Evolutionary conservation across 352 stramenopile genomes (phyloP), one percentile per base, ranked within the genome.

Genomic region (Pythium aquatile): DNA sequence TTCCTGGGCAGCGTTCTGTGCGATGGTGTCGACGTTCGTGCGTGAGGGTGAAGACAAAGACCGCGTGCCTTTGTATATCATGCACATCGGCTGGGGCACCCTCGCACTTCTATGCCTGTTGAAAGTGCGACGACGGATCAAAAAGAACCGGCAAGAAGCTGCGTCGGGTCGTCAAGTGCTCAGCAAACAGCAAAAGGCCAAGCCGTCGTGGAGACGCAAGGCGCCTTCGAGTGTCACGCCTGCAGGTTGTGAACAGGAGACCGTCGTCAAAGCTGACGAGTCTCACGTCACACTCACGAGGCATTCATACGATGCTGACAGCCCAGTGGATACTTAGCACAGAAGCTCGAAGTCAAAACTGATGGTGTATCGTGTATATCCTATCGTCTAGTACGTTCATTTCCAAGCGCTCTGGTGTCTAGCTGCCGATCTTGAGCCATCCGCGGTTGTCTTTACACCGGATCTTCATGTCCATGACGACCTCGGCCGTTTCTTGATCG

Each of bases 401-500:
- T 26, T 26, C 16, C 16, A 49, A 24, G 20, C 17, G 42, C 17
- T 26, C 6, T 49, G 16, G 2, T 26, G 33, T 7, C 37, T 37
- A 60, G 32, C 54, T 11, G 6, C 78, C 78, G 1, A 70, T 88
- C 57, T 84, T 88, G 24, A 89, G 70, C 82, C 82, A 91, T 1
- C 82, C 82, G 29, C 78, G 75, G 65, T 87, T 88, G 11, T 73
- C 65, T 35, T 68, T 63, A 59, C 82, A 91, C 47, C 65, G 82
- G 29, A 66, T 63, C 40, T 74, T 69, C 35, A 90, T 67, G 59
- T 81, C 82, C 54, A 79, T 65, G 51, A 88, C 68, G 14, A 87
- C 82, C 55, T 91, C 82, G 39, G 71, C 84, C 1, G 82, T 91
- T 62, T 91, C 82, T 3, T 82, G 79, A 55, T 89, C 82, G 58